These are phyloP conservation scores for Ceratonia siliqua DNA, from an alignment of 306 rosid species.

Conservation along the genomic window DNA sequence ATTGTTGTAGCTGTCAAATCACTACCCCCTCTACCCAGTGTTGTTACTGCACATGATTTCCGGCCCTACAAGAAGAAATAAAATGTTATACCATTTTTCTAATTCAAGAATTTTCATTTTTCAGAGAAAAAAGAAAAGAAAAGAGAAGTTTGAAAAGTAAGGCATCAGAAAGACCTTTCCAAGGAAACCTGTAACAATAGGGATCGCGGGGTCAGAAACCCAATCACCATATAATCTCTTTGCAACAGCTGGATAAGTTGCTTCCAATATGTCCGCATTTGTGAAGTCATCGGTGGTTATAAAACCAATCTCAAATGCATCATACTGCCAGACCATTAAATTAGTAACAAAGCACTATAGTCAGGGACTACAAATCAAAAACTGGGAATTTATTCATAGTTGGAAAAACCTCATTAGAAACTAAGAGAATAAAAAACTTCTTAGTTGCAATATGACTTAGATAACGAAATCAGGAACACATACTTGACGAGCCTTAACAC, in stretches of 20 bases:
- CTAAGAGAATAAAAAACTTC: neutral
- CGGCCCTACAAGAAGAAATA: slow-evolving; percentile 61
- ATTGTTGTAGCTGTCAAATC: slow-evolving; percentile 96
- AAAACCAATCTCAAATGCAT: slow-evolving; percentile 94
- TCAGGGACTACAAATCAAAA: slow-evolving; percentile 30
- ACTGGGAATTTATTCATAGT: neutral
- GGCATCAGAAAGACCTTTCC: slow-evolving; percentile 70
- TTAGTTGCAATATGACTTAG: neutral
- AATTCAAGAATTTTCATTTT: slow-evolving; percentile 7
- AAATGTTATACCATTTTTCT: neutral
- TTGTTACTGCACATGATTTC: slow-evolving; percentile 92
- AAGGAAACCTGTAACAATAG: slow-evolving; percentile 92
- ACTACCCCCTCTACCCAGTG: slow-evolving; percentile 97
- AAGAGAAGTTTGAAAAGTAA: slow-evolving; percentile 25
- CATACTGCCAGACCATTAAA: slow-evolving; percentile 67
- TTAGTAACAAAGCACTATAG: slow-evolving; percentile 22
- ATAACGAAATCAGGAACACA: slow-evolving; percentile 37
- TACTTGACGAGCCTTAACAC: slow-evolving; percentile 87
- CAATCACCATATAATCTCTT: slow-evolving; percentile 83
- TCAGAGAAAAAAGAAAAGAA: neutral
- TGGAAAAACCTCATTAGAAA: neutral
- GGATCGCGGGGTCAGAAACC: slow-evolving; percentile 82
- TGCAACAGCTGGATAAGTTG: slow-evolving; percentile 87
- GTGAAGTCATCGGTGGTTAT: slow-evolving; percentile 97
- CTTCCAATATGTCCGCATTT: slow-evolving; percentile 96